Evolutionary conservation across 441 rosid genomes (phyloP), one percentile per base, ranked within the genome.

Genomic region (Brassica balearica): DNA sequence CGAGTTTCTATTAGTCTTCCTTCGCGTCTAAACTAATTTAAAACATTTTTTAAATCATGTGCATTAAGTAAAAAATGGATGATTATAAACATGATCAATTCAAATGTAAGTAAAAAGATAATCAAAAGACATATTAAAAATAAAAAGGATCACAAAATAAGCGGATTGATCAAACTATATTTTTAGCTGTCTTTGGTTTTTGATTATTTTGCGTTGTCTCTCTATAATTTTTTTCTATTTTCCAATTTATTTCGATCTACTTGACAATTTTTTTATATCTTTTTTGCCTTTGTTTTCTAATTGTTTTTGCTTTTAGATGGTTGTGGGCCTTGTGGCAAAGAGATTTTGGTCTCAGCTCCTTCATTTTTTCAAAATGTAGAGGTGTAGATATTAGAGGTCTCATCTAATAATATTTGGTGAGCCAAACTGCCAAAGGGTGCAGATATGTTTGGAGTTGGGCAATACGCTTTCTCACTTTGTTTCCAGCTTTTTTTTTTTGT

Each of bases 11-110:
- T 17, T 20, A 62, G 12, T 34, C 19, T 22, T 29, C 10, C 6
- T 25, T 70, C 55, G 76, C 76, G 58, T 64, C 59, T 55, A 55
- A 71, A 36, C 27, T 71, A 77, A 71, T 34, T 25, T 36, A 36
- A 65, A 71, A 51, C 70, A 62, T 60, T 11, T 61, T 4, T 27
- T 1, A 25, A 29, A n/a, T 65, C 53, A 19, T 9, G 4, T 5
- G 32, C 8, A 15, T 61, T 43, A 4, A 17, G 68, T 14, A 36
- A 7, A 4, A 29, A 22, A 38, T 53, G 53, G 19, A 46, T 25
- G 6, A 17, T 58, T 22, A 43, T n/a, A 62, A 62, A 27, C 41
- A 62, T 62, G n/a, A 58, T 56, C 43, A 55, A 38, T 60, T 8
- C 41, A 15, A 20, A 29, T 19, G 20, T 6, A 20, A 64, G 56